These are phyloP conservation scores for Aspergillus intermedius DNA, from an alignment of 2,329 filamentous ascomycete species.

Conservation along the genomic window DNA sequence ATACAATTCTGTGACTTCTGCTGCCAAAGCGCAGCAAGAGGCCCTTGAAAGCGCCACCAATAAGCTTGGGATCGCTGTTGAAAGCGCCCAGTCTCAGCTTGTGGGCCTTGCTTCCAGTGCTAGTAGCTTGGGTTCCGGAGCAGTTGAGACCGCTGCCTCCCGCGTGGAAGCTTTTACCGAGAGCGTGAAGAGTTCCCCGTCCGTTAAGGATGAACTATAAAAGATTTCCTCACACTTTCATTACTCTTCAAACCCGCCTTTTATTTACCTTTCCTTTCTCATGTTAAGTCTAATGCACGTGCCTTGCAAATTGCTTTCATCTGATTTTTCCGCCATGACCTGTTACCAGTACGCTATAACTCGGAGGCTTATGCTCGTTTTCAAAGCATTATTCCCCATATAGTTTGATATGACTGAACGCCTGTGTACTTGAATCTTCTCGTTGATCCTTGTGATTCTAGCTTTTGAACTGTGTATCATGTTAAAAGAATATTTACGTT, in stretches of 20 bases:
- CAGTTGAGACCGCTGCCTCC: slow-evolving; percentile 32
- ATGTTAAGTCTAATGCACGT: too few relatives aligned
- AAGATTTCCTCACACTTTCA: background rate
- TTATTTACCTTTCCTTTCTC: background rate
- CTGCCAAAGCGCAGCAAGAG: slow-evolving; percentile 35
- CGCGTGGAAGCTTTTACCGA: background rate
- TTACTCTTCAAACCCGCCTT: slow-evolving; percentile 2
- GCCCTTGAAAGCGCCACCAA: slow-evolving; percentile 28
- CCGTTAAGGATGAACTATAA: slow-evolving; percentile 20
- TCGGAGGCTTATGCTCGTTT: slow-evolving; percentile 10
- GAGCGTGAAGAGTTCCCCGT: background rate
- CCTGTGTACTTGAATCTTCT: background rate
- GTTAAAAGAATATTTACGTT: too few relatives aligned
- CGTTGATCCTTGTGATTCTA: background rate
- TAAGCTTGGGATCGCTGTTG: slow-evolving; percentile 25
- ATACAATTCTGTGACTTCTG: slow-evolving; percentile 42
- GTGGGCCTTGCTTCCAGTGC: slow-evolving; percentile 27
- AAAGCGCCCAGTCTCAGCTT: slow-evolving; percentile 30
- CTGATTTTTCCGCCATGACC: too few relatives aligned
- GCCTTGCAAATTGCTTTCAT: too few relatives aligned
- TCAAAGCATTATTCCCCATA: slow-evolving; percentile 28
- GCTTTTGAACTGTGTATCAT: background rate
- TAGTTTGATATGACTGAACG: slow-evolving; percentile 24
- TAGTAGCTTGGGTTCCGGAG: slow-evolving; percentile 27
- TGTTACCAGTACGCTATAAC: slow-evolving; percentile 2